Evolutionary conservation across 352 stramenopile genomes (phyloP).

Genomic region (Albugo laibachii): DNA sequence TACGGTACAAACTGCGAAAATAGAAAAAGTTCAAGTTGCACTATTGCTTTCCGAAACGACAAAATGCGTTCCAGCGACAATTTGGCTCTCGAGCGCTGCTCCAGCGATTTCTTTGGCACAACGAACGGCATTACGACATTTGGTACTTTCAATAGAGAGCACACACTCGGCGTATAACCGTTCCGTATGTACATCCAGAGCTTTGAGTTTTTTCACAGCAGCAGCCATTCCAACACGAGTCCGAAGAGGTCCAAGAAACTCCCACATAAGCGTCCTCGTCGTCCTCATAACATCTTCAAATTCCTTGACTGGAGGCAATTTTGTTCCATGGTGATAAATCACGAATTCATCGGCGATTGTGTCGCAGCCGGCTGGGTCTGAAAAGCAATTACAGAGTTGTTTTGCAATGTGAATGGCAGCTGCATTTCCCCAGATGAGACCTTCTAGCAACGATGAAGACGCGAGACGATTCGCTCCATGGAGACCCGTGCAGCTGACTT

Average conservation of each 20-base stretch:
- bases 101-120: constrained; percentile 74
- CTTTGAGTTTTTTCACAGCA: constrained; percentile 61
- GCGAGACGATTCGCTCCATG: constrained; percentile 88
- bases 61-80: constrained; percentile 83
- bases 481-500: constrained; percentile 87
- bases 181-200: constrained; percentile 57
- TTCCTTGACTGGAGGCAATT: constrained; percentile 19
- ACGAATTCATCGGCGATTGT: constrained; percentile 11
- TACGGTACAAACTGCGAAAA: no score
- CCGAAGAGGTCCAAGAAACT: constrained; percentile 82
- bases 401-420: constrained; percentile 53
- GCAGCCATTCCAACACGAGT: constrained; percentile 46
- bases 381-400: constrained; percentile 6
- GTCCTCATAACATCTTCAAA: constrained; percentile 37
- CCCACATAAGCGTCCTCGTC: constrained; percentile 83
- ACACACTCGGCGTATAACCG: constrained; percentile 47
- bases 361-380: constrained; percentile 1
- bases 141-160: constrained; percentile 53
- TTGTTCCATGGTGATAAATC: no score
- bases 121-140: constrained; percentile 77
- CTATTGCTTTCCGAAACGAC: constrained; percentile 23
- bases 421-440: constrained; percentile 84
- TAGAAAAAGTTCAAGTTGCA: no score
- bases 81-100: constrained; percentile 51
- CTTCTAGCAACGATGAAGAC: constrained; percentile 86